Evolutionary conservation across 2,329 filamentous ascomycete genomes (phyloP).

Genomic region (Ascochyta pisi): DNA sequence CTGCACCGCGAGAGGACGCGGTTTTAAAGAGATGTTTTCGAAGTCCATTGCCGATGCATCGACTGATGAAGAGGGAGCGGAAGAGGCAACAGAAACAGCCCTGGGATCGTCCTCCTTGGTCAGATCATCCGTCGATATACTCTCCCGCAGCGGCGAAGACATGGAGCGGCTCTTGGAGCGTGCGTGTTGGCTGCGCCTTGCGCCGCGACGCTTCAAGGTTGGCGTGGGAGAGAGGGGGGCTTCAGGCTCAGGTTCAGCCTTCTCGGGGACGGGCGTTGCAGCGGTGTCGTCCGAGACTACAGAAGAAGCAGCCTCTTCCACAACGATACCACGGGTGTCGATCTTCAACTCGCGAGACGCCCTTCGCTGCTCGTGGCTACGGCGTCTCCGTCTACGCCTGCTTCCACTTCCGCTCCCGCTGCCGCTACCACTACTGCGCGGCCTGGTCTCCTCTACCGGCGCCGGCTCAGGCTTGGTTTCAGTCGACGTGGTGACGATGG

Average conservation of each 20-base stretch:
- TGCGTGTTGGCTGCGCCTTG: conserved; percentile 48
- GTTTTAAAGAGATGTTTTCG: conserved; percentile 39
- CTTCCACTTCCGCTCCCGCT: conserved; percentile 35
- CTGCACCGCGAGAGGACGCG: conserved; percentile 49
- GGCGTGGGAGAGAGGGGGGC: conserved; percentile 37
- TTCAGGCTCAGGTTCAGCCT: conserved; percentile 18
- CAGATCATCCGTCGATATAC: conserved; percentile 32
- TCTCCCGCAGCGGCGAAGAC: conserved; percentile 39
- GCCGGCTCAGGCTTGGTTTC: conserved; percentile 27
- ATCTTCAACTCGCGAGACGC: conserved; percentile 31
- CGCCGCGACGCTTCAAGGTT: conserved; percentile 48
- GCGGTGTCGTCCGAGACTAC: conserved; percentile 29
- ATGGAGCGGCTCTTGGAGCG: conserved; percentile 50
- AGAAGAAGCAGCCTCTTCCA: conserved; percentile 19
- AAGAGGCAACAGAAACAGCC: conserved; percentile 39
- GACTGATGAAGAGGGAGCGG: conserved; percentile 46
- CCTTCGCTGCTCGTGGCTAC: conserved; percentile 24
- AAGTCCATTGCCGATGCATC: conserved; percentile 41
- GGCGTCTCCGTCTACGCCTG: conserved; percentile 36
- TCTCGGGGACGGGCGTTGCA: conserved; percentile 24
- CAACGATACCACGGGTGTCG: conserved; percentile 4
- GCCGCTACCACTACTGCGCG: conserved; percentile 34
- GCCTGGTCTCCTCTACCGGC: conserved; percentile 24
- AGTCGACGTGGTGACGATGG: conserved; percentile 34
- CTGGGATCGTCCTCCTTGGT: conserved; percentile 21